Evolutionary conservation across 2,329 filamentous ascomycete genomes (phyloP).

Genomic region (Beauveria australis): DNA sequence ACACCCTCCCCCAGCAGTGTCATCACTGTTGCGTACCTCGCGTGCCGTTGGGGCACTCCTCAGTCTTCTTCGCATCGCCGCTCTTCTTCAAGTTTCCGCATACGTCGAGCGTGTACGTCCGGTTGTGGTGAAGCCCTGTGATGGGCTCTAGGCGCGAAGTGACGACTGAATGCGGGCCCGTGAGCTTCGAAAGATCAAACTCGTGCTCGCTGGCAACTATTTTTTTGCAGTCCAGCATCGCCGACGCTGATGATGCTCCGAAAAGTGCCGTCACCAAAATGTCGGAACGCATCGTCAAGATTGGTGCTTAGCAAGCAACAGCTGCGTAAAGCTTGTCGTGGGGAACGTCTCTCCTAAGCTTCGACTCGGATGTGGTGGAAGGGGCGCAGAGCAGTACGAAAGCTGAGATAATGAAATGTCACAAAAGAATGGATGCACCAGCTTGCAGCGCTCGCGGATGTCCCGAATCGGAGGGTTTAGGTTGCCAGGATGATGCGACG

Average conservation of each 20-base stretch:
- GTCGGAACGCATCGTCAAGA: conserved; percentile 31
- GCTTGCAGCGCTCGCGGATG: background rate
- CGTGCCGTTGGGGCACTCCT: conserved; percentile 61
- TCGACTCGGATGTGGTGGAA: background rate
- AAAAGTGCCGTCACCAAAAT: conserved; percentile 30
- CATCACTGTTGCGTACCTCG: conserved; percentile 42
- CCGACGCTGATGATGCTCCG: conserved; percentile 29
- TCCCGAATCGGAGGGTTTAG: background rate
- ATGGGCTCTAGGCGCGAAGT: conserved; percentile 45
- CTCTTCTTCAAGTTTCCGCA: conserved; percentile 59
- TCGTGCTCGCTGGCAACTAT: conserved; percentile 48
- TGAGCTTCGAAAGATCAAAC: conserved; percentile 57
- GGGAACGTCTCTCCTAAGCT: background rate
- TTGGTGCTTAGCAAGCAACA: background rate
- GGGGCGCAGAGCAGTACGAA: background rate
- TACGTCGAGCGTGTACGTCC: conserved; percentile 74
- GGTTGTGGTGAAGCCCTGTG: conserved; percentile 50
- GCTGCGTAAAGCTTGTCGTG: background rate
- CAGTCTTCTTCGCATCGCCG: conserved; percentile 34
- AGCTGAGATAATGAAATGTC: background rate
- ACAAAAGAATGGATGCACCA: conserved; percentile 8
- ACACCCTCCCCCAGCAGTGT: background rate
- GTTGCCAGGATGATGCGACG: background rate
- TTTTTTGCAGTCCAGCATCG: conserved; percentile 54
- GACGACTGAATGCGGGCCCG: conserved; percentile 62